A percentile compares a stretch with the other conserved stretches of the same genome.
Evolutionary conservation across 1,139 yeast genomes (phyloP).

Genomic region (Saccharomyces hybrid): DNA sequence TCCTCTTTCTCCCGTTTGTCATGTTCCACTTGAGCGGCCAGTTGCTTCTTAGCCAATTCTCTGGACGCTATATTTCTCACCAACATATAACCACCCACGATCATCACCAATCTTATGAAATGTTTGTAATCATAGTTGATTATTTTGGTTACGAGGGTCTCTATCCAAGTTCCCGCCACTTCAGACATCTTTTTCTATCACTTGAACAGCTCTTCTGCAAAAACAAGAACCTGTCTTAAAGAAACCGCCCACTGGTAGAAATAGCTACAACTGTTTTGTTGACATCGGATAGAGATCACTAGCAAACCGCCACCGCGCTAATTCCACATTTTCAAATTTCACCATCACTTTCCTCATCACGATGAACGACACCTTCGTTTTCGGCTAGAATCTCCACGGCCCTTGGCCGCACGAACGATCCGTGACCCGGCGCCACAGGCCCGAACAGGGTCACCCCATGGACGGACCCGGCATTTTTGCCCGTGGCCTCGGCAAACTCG

Average conservation of each 20-base stretch:
- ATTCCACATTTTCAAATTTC: neutral
- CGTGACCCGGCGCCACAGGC: constrained; percentile 44
- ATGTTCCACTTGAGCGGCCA: constrained; percentile 45
- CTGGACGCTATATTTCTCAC: constrained; percentile 37
- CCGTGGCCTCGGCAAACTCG: constrained; percentile 59
- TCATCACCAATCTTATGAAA: constrained; percentile 35
- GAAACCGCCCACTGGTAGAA: neutral
- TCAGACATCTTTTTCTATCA: neutral
- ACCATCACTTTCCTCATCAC: neutral
- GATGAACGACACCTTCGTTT: neutral
- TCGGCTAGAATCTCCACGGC: constrained; percentile 9
- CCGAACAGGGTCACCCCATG: constrained; percentile 59
- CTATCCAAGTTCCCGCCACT: neutral
- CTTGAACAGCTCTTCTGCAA: neutral
- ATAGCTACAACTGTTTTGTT: neutral
- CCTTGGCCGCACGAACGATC: constrained; percentile 51
- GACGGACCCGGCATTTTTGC: constrained; percentile 77
- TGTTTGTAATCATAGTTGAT: constrained; percentile 3
- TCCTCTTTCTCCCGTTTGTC: constrained; percentile 31
- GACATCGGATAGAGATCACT: neutral
- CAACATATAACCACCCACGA: constrained; percentile 41
- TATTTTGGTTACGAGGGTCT: neutral
- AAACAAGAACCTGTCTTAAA: neutral
- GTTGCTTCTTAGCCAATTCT: constrained; percentile 42
- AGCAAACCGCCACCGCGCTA: constrained; percentile 1